Evolutionary conservation across 1,284 basidiomycete genomes (phyloP), one percentile per base, ranked within the genome.

Genomic region (Ustilago sp.): DNA sequence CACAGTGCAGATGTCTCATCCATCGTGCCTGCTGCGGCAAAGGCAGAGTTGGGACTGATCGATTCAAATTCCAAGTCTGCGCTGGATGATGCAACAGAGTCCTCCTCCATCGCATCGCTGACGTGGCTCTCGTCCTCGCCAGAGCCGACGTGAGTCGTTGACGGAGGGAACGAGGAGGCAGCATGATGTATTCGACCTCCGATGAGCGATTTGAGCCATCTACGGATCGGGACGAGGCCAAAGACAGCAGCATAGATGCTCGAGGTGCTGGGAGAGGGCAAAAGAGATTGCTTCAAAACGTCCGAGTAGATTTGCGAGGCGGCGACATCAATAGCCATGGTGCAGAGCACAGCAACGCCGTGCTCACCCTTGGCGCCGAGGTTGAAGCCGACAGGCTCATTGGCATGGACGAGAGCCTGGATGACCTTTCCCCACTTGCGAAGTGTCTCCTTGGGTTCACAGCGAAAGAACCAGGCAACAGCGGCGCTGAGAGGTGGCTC

Each of bases 401-500:
- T 32, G 34, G 32, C 51, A 35, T 36, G 36, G 34, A 19, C 43
- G 19, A 45, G 43, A 6, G 43, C 43, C 17, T 17, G 2, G 47
- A 50, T 31, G 1, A 50, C 47, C 47, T 19, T 50, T 2, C 19
- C n/a, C 47, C 47, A 50, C n/a, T 31, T 50, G 19, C 1, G n/a
- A 23, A 4, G 47, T 12, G 47, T 50, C 32, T 28, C n/a, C 17
- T 50, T 31, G 19, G 5, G 19, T 12, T 19, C 23, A 23, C 47
- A 5, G 23, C 47, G 47, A 50, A 56, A 56, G 28, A 32, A n/a
- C 54, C 54, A 56, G 39, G 54, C 54, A 15, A 4, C 54, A 28
- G 54, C 54, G 11, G 39, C 39, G 15, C 54, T 56, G 39, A 56
- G 54, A 28, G 54, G 39, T 8, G 54, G 54, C 39, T 55, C 53